A percentile compares a stretch with the other conserved stretches of the same genome.
phyloP scores from a whole-genome alignment of 805 yeast species.

The Metschnikowia orientalis region DNA sequence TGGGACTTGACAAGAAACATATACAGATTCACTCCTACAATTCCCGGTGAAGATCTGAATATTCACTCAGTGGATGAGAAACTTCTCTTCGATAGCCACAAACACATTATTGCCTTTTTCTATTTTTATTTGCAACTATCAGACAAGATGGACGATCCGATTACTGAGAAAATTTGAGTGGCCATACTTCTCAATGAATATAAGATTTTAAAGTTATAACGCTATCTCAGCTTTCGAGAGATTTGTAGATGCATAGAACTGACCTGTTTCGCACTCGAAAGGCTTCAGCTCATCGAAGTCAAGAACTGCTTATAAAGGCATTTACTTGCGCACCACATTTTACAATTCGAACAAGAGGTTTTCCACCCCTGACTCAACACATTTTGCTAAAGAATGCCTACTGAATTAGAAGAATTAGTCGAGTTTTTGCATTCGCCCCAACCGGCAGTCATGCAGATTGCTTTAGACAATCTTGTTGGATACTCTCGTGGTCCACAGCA shows the following conservation, averaged over 20 bases:
- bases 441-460: constrained; percentile 75
- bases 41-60: constrained; percentile 16
- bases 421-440: constrained; percentile 78
- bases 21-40: constrained; percentile 44
- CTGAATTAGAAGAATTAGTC: constrained; percentile 54
- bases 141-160: constrained; percentile 20
- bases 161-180: too few species aligned
- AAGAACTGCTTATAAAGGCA: too few species aligned
- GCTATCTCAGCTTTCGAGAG: too few species aligned
- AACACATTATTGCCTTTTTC: constrained; percentile 32
- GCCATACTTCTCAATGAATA: too few species aligned
- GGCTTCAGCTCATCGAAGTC: too few species aligned
- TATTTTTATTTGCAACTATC: constrained; percentile 47
- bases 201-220: too few species aligned
- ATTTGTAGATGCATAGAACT: too few species aligned
- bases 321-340: too few species aligned
- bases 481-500: constrained; percentile 69
- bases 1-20: constrained; percentile 53
- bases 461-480: constrained; percentile 78
- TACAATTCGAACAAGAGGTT: neutral
- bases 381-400: constrained; percentile 40
- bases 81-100: constrained; percentile 26
- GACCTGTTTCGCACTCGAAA: too few species aligned
- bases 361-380: neutral
- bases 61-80: constrained; percentile 36